Base-by-base conservation (phyloP, 1,284 basidiomycete species). In the Ganoderma sinense region DNA sequence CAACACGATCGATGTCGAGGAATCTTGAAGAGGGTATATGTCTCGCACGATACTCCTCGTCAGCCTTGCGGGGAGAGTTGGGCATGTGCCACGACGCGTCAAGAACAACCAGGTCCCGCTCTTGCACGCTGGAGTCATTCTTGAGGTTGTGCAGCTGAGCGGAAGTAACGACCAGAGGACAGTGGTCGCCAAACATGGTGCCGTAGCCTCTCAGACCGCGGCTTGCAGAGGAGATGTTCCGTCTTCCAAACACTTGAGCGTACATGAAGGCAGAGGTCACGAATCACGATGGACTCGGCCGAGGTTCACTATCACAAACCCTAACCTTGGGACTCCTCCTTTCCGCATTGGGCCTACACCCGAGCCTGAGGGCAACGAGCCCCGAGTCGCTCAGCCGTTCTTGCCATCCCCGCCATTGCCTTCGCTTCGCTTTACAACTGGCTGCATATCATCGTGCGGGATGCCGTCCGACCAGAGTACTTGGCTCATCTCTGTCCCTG, bases 51-150 rank as follows among this genome's bases (percentile, higher is more conserved):
- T 89, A 96, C 78, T 97, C 96, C 36, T 88, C 79, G 41, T 80
- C 80, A 0, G 91, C 86, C 69, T 88, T 87, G 68, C 94, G 88
- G 2, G 90, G 85, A 62, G 90, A 86, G 78, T 91, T 92, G 59
- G 95, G 95, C 95, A 97, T 96, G 79, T 93, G 91, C 95, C 95
- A 97, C 53, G 88, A 91, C 31, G 91, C 90, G 78, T 97, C 96
- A 36, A 95, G 80, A 65, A 94, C 74, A 1, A 87, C 82, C 53
- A 91, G 82, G 62, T 80, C 75, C 11, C 55, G 75, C 77, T 40
- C 65, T 43, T 67, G 41, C 23, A 41, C 16, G 14, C 26, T 56
- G 53, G 20, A 4, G 18, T 45, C 62, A 33, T 20, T 16, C 45
- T 51, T 59, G 20, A 79, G 78, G 56, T 84, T 80, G 33, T 80